Evolutionary conservation across 306 rosid genomes (phyloP).

Genomic region (Betula pendula): DNA sequence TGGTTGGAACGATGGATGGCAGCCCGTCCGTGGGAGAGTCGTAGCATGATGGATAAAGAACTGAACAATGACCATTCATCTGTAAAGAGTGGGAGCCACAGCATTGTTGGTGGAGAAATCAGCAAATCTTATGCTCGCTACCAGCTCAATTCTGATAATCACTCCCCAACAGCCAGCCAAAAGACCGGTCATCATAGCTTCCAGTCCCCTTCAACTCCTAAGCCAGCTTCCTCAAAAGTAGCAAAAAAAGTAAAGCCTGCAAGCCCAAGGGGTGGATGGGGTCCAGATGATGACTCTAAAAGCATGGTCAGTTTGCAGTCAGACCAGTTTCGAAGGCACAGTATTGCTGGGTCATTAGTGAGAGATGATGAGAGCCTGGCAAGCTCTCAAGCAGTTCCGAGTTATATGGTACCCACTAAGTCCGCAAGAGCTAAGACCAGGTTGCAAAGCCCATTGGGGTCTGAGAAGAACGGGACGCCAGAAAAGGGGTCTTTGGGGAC

Average conservation of each 20-base stretch:
- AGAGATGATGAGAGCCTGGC: conserved; percentile 81
- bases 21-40: conserved; percentile 72
- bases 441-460: conserved; percentile 66
- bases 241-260: conserved; percentile 55
- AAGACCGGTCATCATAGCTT: conserved; percentile 52
- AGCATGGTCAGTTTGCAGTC: conserved; percentile 72
- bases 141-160: conserved; percentile 78
- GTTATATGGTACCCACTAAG: conserved; percentile 85
- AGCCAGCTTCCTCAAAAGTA: conserved; percentile 42
- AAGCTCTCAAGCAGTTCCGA: conserved; percentile 69
- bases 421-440: conserved; percentile 88
- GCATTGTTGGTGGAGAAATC: conserved; percentile 73
- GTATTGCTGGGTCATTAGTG: conserved; percentile 61
- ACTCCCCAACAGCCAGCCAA: conserved; percentile 79
- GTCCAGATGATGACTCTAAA: conserved; percentile 64
- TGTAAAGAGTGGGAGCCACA: conserved; percentile 52
- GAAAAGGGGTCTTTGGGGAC: conserved; percentile 59
- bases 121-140: conserved; percentile 84
- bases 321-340: conserved; percentile 73
- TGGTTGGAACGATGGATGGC: conserved; percentile 99
- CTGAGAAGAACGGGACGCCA: conserved; percentile 51
- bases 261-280: conserved; percentile 63
- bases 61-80: conserved; percentile 55
- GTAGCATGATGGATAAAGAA: conserved; percentile 55
- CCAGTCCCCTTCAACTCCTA: conserved; percentile 69